phyloP scores from a whole-genome alignment of 2,329 filamentous ascomycete species.

The Ascochyta rabiei region DNA sequence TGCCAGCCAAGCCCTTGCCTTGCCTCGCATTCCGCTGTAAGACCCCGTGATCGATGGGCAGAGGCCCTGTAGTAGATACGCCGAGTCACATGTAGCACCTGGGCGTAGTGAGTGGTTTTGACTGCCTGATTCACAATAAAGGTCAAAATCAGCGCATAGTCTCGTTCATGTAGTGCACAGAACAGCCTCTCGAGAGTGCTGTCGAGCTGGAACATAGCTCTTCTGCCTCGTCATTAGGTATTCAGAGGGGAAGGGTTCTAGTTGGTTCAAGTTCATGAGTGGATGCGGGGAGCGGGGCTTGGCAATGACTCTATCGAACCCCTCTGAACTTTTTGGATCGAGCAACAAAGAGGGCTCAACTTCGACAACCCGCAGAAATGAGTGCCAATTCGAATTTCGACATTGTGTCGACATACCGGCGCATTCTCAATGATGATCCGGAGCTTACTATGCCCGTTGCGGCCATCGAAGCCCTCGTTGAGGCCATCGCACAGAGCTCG shows the following conservation, averaged over 20 bases:
- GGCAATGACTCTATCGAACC: constrained; percentile 25
- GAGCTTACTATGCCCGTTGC: constrained; percentile 96
- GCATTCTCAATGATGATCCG: constrained; percentile 70
- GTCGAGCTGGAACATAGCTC: neutral
- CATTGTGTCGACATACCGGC: constrained; percentile 70
- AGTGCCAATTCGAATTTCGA: constrained; percentile 47
- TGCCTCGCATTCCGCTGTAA: neutral
- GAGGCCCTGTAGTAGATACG: neutral
- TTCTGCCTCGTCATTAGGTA: neutral
- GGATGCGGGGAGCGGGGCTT: constrained; percentile 14
- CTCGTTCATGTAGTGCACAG: neutral
- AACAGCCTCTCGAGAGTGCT: neutral
- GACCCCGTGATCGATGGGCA: neutral
- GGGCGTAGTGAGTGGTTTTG: neutral
- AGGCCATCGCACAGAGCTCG: constrained; percentile 78
- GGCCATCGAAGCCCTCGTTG: constrained; percentile 88
- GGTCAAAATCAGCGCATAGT: neutral
- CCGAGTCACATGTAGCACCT: neutral
- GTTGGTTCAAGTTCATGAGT: neutral
- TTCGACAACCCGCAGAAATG: constrained; percentile 28
- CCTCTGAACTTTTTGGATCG: constrained; percentile 25
- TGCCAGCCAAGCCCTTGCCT: neutral
- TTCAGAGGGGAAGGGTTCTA: neutral
- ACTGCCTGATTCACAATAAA: neutral
- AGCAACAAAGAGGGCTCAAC: constrained; percentile 1